Base-by-base conservation (phyloP, 2,329 filamentous ascomycete genomes). In the Scolecobasidium constrictum region DNA sequence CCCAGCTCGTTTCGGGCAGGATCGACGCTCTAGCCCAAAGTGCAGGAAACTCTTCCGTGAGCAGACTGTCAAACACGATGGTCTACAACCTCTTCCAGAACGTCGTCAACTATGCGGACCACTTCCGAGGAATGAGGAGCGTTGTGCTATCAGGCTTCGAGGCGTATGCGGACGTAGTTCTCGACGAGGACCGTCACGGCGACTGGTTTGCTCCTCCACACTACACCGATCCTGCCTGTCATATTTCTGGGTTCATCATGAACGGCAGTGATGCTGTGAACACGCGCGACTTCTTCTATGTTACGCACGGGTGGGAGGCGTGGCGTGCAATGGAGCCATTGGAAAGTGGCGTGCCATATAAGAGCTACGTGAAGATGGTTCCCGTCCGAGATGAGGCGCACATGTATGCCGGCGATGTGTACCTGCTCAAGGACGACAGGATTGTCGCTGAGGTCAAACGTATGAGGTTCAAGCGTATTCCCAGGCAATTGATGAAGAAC, bases 221-320 rank as follows among this genome's bases (percentile, higher is more conserved):
- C 9, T 36, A 17, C 9, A 19, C 17, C 9, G 34, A 36, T 19
- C 11, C 7, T 36, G 9, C 17, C 7, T 11, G 12, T 16, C 34
- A 36, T 36, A n/a, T 36, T 18, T 7, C 34, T 18, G 34, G 34
- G 9, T 36, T 36, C 34, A 36, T 36, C 34, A 36, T 36, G 34
- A 36, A 36, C 34, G 34, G 13, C 9, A 36, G 17, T 19, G 34
- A 36, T 16, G 9, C 18, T n/a, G 13, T 36, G 7, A 17, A 11
- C 17, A 11, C 12, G 7, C 9, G 34, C 9, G 34, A 36, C 18
- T 11, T 18, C 9, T 11, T 36, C 34, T 36, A 11, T 18, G 34
- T 36, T 7, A 36, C 9, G 7, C 34, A n/a, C 17, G 34, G 34
- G 9, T 36, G 34, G 34, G 34, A 36, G 11, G 16, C 7, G 7